Evolutionary conservation across 2,329 filamentous ascomycete species (phyloP), one percentile per base, ranked within the genome.

Genomic region (Fusarium cyanostomum): DNA sequence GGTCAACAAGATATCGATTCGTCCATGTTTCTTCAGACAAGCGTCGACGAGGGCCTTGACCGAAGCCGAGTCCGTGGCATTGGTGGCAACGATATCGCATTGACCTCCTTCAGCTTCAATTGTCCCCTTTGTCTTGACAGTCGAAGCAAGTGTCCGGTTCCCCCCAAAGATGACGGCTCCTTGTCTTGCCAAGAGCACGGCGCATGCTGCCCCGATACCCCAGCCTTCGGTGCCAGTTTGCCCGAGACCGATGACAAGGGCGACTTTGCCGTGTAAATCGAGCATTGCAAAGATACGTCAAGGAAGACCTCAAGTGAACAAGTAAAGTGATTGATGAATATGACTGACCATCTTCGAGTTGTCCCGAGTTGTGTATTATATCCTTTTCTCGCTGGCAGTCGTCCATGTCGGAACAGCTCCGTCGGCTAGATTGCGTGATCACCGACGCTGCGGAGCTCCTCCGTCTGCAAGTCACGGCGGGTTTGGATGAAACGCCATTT

Each of bases 1-100:
- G 62, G 86, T 87, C 13, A 89, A 71, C 1, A 89, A 73, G 18
- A 89, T 83, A 61, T 89, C 86, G 50, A 88, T 82, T 7, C 82
- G 79, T 8, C 84, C 84, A 58, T 86, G 80, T 34, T 80, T 81
- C 0, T 75, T 69, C 15, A 85, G 67, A 39, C 84, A 86, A 0
- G 79, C 78, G 30, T 84, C 79, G 4, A 88, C 80, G 0, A 87
- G 78, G 0, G 71, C 70, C 59, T 84, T 81, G 68, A 87, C 84
- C 13, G 83, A 82, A 0, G 72, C 68, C 0, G 81, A 79, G 7
- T 81, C 80, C 0, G 84, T 87, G 3, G 85, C 85, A 64, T 88
- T 76, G 12, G 77, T 77, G 7, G 72, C 76, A 68, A 84, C 73
- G 5, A 82, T 68, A 10, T 77, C 70, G 57, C 78, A 80, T 8